Evolutionary conservation across 2,329 filamentous ascomycete genomes (phyloP).

Genomic region (Incumbomyces lentus): DNA sequence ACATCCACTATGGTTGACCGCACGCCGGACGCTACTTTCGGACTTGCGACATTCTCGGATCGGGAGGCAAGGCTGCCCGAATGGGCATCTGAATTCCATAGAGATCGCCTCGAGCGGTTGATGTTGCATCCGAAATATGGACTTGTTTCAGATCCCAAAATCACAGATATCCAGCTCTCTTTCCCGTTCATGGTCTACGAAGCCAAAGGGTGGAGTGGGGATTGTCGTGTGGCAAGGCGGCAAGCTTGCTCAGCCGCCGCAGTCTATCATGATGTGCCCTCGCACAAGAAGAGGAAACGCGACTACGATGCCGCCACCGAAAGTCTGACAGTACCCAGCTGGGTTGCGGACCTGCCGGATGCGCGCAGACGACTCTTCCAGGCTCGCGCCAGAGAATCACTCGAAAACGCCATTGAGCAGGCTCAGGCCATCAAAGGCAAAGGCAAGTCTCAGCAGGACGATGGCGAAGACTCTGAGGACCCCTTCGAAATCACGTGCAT

Average conservation of each 20-base stretch:
- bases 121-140: conserved; percentile 1
- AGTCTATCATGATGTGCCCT: not conserved
- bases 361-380: not conserved
- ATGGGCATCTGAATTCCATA: too few species aligned
- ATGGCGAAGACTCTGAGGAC: not conserved
- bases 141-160: not conserved
- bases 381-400: not conserved
- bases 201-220: not conserved
- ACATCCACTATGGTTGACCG: too few species aligned
- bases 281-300: not conserved
- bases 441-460: not conserved
- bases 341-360: not conserved
- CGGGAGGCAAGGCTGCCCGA: too few species aligned
- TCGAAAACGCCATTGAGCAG: not conserved
- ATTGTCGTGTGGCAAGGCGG: not conserved
- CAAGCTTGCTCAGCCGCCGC: not conserved
- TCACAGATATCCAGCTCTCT: not conserved
- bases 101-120: too few species aligned
- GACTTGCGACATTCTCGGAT: too few species aligned
- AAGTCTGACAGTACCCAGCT: not conserved
- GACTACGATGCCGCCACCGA: not conserved
- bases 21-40: too few species aligned
- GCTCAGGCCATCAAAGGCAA: not conserved
- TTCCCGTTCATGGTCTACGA: conserved; percentile 1
- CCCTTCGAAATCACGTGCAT: not conserved